Conservation (phyloP, 805 yeast species). For the Starmerella tilneyi region DNA sequence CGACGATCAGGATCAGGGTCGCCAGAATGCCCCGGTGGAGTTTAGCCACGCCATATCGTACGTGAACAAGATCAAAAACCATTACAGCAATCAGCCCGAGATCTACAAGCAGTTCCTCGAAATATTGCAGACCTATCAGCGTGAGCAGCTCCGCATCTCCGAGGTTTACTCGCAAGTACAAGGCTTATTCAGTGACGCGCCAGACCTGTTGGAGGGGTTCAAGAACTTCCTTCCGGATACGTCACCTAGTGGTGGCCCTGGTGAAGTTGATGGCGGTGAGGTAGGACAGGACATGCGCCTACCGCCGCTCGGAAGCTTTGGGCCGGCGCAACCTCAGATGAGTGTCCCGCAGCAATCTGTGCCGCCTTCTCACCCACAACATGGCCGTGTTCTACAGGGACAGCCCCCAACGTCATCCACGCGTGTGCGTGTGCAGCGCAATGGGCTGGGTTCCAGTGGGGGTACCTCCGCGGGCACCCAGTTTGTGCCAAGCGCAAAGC, state of each 20-base stretch:
- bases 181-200: slow-evolving; percentile 77
- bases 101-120: slow-evolving; percentile 90
- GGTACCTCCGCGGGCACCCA: slow-evolving; percentile 26
- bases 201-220: slow-evolving; percentile 88
- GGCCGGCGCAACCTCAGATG: slow-evolving; percentile 37
- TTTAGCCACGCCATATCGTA: slow-evolving; percentile 94
- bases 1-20: neutral
- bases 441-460: neutral
- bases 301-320: slow-evolving; percentile 85
- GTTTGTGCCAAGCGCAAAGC: slow-evolving; percentile 74
- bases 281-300: slow-evolving; percentile 39
- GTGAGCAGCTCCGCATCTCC: slow-evolving; percentile 88
- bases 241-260: slow-evolving; percentile 32
- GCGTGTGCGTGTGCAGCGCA: slow-evolving; percentile 6
- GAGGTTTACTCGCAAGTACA: slow-evolving; percentile 95
- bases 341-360: neutral
- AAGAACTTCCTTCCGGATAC: slow-evolving; percentile 90
- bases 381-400: neutral
- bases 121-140: slow-evolving; percentile 89
- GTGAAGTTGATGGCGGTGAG: slow-evolving; percentile 3
- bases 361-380: slow-evolving; percentile 2
- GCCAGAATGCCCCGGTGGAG: slow-evolving; percentile 53
- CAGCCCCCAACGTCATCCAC: slow-evolving; percentile 10
- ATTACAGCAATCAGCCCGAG: slow-evolving; percentile 90
- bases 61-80: slow-evolving; percentile 89